phyloP scores from a whole-genome alignment of 495 filamentous ascomycete species.

The Achaetomiella virescens region DNA sequence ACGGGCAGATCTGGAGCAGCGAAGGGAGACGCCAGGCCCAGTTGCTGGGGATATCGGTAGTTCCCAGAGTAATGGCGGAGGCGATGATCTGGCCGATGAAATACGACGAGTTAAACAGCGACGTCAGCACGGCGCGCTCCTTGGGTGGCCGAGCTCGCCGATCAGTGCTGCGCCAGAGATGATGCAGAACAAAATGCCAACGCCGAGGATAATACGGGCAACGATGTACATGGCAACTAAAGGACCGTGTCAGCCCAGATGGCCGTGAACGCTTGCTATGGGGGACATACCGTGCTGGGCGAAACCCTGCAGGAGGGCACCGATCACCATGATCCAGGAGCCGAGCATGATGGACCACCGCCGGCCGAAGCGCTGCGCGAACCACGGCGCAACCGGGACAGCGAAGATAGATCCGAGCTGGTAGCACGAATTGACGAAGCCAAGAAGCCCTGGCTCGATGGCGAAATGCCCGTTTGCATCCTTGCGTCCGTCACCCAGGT shows the following conservation, averaged over 20 bases:
- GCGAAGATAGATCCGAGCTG: constrained; percentile 42
- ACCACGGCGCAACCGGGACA: constrained; percentile 43
- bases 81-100: constrained; percentile 60
- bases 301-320: constrained; percentile 42
- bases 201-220: constrained; percentile 58
- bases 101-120: constrained; percentile 62
- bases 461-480: constrained; percentile 29
- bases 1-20: constrained; percentile 50
- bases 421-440: constrained; percentile 31
- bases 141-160: constrained; percentile 60
- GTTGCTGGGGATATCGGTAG: constrained; percentile 47
- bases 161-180: constrained; percentile 58
- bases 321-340: constrained; percentile 43
- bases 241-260: background rate
- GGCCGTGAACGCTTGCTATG: no score
- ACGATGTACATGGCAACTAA: constrained; percentile 56
- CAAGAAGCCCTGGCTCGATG: constrained; percentile 16
- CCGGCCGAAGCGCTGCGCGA: constrained; percentile 33
- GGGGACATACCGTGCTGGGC: constrained; percentile 12
- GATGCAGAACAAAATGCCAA: constrained; percentile 60
- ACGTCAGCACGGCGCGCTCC: constrained; percentile 59
- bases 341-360: constrained; percentile 45
- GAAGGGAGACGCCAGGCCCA: constrained; percentile 66
- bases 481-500: constrained; percentile 16
- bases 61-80: constrained; percentile 54